These are phyloP conservation scores for Sphaerulina musiva DNA, from an alignment of 2,329 filamentous ascomycete species.

Conservation along the genomic window DNA sequence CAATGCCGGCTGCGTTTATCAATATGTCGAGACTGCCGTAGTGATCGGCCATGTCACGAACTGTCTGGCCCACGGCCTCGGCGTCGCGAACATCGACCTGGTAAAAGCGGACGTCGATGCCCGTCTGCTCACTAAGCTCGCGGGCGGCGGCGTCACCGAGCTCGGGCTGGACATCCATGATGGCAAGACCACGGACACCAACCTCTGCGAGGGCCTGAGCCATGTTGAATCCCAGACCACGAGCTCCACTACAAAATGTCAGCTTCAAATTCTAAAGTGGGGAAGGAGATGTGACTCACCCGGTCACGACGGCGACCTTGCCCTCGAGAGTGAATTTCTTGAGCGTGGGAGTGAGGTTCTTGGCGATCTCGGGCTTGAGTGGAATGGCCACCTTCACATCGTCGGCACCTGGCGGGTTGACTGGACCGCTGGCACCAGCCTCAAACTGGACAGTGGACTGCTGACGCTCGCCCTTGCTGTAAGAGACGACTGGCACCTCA, in stretches of 20 bases:
- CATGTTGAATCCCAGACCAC: constrained; percentile 73
- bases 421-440: constrained; percentile 24
- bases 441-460: constrained; percentile 28
- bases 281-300: constrained; percentile 41
- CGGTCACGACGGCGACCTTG: constrained; percentile 62
- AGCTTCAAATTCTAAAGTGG: constrained; percentile 17
- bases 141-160: constrained; percentile 63
- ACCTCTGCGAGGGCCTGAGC: constrained; percentile 70
- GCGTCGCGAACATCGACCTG: constrained; percentile 72
- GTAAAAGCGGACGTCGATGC: constrained; percentile 68
- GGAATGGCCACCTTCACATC: constrained; percentile 29
- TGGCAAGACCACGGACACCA: constrained; percentile 64
- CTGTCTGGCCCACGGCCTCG: constrained; percentile 61
- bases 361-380: constrained; percentile 39
- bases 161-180: constrained; percentile 71
- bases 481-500: constrained; percentile 31
- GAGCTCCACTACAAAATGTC: constrained; percentile 54
- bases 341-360: constrained; percentile 55
- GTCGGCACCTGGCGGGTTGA: constrained; percentile 32
- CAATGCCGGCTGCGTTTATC: constrained; percentile 75
- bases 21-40: constrained; percentile 67
- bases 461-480: constrained; percentile 29
- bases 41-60: constrained; percentile 58
- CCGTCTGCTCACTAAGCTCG: constrained; percentile 65
- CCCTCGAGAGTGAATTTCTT: constrained; percentile 60